Percentiles rank a stretch among this genome's conserved stretches.
phyloP scores from a whole-genome alignment of 139 green algal species.

The Diplosphaera chodatii region DNA sequence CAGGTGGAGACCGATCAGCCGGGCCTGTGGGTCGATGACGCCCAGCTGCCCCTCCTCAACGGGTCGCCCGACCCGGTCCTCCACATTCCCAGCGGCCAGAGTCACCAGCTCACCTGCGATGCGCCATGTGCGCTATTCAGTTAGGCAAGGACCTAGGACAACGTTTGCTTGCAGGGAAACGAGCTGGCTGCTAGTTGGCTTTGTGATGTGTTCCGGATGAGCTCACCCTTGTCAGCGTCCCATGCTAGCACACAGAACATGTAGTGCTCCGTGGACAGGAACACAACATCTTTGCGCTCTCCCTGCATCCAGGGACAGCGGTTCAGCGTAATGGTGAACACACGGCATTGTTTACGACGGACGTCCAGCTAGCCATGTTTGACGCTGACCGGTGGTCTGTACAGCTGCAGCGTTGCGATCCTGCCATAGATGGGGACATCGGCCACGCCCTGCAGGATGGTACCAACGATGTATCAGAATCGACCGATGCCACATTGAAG shows the following conservation, averaged over 20 bases:
- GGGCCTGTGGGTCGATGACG: conserved; percentile 71
- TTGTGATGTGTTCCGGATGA: too few species aligned
- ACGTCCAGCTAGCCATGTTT: neutral
- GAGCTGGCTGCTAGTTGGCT: too few species aligned
- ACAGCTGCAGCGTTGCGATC: conserved; percentile 79
- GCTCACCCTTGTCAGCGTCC: conserved; percentile 44
- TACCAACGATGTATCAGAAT: too few species aligned
- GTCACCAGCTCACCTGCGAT: conserved; percentile 76
- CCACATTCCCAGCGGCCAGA: conserved; percentile 69
- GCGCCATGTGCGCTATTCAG: neutral
- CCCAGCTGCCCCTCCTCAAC: conserved; percentile 77
- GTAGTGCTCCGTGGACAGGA: conserved; percentile 89
- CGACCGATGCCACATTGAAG: too few species aligned
- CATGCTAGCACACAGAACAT: conserved; percentile 88
- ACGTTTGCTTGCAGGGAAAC: neutral
- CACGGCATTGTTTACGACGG: neutral
- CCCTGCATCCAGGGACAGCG: conserved; percentile 29
- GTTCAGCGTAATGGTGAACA: neutral
- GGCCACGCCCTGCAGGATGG: conserved; percentile 57
- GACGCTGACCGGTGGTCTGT: conserved; percentile 55
- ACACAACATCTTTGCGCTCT: conserved; percentile 71
- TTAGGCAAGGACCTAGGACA: too few species aligned
- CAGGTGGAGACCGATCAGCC: conserved; percentile 84
- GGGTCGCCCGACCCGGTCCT: conserved; percentile 74
- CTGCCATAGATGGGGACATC: conserved; percentile 91